Percentiles rank a stretch among this genome's conserved stretches.
These are phyloP conservation scores for Lasiosphaeria ovina DNA, from an alignment of 495 filamentous ascomycete genomes.

Conservation along the genomic window DNA sequence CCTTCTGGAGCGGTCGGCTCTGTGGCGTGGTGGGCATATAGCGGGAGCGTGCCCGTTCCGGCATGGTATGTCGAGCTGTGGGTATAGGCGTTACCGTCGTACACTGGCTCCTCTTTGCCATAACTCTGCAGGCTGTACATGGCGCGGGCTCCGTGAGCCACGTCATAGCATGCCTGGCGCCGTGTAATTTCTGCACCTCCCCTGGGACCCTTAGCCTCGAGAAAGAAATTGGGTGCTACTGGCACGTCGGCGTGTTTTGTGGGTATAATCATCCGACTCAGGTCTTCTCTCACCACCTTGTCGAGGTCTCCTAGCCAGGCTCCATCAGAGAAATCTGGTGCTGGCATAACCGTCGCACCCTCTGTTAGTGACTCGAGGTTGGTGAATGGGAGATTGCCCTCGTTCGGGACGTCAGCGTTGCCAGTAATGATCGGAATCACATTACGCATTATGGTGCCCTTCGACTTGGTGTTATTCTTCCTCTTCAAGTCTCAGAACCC, in stretches of 20 bases:
- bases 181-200: constrained; percentile 34
- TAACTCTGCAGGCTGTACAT: constrained; percentile 48
- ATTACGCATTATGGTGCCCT: constrained; percentile 9
- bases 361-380: constrained; percentile 13
- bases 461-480: not conserved
- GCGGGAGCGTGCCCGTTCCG: constrained; percentile 27
- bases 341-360: constrained; percentile 17
- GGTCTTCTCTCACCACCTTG: constrained; percentile 14
- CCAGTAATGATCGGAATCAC: constrained; percentile 15
- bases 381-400: constrained; percentile 11
- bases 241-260: constrained; percentile 35
- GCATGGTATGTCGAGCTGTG: constrained; percentile 40
- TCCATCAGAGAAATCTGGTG: constrained; percentile 38
- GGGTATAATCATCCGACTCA: constrained; percentile 12
- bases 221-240: constrained; percentile 42
- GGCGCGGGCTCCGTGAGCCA: constrained; percentile 46
- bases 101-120: constrained; percentile 31
- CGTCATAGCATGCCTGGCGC: constrained; percentile 44
- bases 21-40: constrained; percentile 41
- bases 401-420: constrained; percentile 13
- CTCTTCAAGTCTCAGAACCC: constrained; percentile 4
- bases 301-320: constrained; percentile 21
- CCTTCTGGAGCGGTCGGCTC: constrained; percentile 25
- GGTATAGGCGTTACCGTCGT: constrained; percentile 37
- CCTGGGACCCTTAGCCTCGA: constrained; percentile 38